Base-by-base conservation (phyloP, 2,329 filamentous ascomycete species). In the Claviceps pazoutovae region DNA sequence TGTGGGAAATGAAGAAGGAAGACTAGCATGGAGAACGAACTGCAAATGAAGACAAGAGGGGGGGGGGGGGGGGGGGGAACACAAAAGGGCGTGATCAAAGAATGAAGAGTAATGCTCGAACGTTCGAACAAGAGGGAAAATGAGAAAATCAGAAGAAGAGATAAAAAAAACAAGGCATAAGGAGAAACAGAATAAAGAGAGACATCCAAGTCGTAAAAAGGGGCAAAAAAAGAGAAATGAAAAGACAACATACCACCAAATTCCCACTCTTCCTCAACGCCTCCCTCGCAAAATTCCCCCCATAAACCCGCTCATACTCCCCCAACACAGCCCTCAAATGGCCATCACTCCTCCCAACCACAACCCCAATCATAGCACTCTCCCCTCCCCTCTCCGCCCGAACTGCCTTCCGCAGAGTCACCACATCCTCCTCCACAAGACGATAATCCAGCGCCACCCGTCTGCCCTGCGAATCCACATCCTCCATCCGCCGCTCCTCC, bases 201-300 rank as follows among this genome's bases (percentile, higher is more conserved):
- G 13, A 46, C 34, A 34, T 16, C 11, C n/a, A 17, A 34, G 6
- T 17, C 5, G 17, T 2, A 46, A 46, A 36, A 36, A 34, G 14
- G 2, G 7, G 30, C n/a, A 48, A 37, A 30, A 37, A 30, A 23
- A 23, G 38, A 50, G 8, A 21, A 17, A 34, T 37, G 2, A 7
- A 5, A 9, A n/a, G 3, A 30, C 5, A 13, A 83, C 88, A 69
- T 77, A 95, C 90, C 53, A 97, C 90, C 19, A 98, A 74, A 64
- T 97, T 97, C 21, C 83, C 84, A 58, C 88, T 94, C 74, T 93
- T 95, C 63, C 80, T 80, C 60, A 97, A 78, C 60, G 91, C 88
- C 55, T 91, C 88, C 46, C 86, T 75, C 0, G 90, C 88, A 68
- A 98, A 95, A 66, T 95, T 96, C 55, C 80, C 77, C 34, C 78